Percentiles rank a stretch among this genome's conserved stretches.
Evolutionary conservation across 2,329 filamentous ascomycete genomes (phyloP).

Genomic region (Aspergillus novoparasiticus): DNA sequence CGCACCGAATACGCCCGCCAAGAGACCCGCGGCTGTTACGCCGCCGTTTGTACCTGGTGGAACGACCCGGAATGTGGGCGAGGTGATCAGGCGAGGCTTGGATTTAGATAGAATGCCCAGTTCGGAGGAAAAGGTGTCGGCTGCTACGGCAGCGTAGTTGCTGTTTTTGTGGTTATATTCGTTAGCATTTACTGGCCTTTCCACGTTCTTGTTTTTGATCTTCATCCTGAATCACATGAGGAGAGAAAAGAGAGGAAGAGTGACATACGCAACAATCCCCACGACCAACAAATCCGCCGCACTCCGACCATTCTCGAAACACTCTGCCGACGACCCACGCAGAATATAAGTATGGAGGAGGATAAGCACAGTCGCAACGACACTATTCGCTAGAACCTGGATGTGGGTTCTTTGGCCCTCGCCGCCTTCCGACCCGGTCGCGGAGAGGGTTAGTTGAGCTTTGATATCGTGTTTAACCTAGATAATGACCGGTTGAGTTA

Average conservation of each 20-base stretch:
- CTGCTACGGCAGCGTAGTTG: slow-evolving; percentile 88
- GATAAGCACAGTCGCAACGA: slow-evolving; percentile 70
- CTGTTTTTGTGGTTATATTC: slow-evolving; percentile 22
- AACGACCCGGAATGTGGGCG: slow-evolving; percentile 72
- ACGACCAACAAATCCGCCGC: slow-evolving; percentile 42
- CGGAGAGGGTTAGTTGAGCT: slow-evolving; percentile 74
- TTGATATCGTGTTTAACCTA: slow-evolving; percentile 88
- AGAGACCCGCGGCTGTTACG: slow-evolving; percentile 73
- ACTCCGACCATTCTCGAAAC: slow-evolving; percentile 42
- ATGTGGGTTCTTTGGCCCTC: slow-evolving; percentile 82
- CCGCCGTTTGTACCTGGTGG: slow-evolving; percentile 93
- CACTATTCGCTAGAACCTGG: slow-evolving; percentile 89
- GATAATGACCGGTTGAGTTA: background rate
- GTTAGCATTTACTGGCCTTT: background rate
- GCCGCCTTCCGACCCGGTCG: slow-evolving; percentile 70
- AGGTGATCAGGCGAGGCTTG: slow-evolving; percentile 83
- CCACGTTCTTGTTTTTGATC: background rate
- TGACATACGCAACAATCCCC: slow-evolving; percentile 44
- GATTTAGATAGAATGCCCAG: slow-evolving; percentile 82
- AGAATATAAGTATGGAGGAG: slow-evolving; percentile 54
- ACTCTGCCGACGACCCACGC: slow-evolving; percentile 23
- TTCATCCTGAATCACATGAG: background rate
- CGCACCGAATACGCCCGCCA: slow-evolving; percentile 73
- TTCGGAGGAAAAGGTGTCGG: slow-evolving; percentile 94
- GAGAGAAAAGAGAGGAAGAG: background rate